Base-by-base conservation (phyloP, 2,329 filamentous ascomycete species). In the Pseudocercospora cruenta region DNA sequence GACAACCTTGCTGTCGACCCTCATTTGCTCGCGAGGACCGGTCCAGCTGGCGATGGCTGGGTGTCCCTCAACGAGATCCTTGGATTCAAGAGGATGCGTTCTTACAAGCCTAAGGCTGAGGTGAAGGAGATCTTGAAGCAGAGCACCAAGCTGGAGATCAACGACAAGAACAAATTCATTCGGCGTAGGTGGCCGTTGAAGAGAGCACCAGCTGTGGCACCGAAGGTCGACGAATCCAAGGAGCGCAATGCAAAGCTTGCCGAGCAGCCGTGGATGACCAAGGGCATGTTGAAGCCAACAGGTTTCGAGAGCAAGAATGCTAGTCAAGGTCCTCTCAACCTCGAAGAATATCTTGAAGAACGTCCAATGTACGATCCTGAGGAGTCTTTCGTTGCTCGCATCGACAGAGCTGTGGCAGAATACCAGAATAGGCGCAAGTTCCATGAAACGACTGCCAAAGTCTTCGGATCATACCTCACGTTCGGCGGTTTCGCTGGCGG, bases 361-460 rank as follows among this genome's bases (percentile, higher is more conserved):
- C 80, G 84, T 21, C 19, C 28, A 36, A 80, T 95, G 24, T 99
- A 97, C 75, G 77, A 87, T 69, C 76, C 80, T 82, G 78, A 80
- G 12, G 77, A 78, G 55, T 62, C 74, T 1, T 81, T 83, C 63
- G 70, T 60, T 66, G 91, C 90, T 63, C 92, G 95, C 55, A 92
- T 98, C 47, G 90, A 97, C 75, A 86, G 89, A 26, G 95, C 92
- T 55, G 91, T 98, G 62, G 89, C 93, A 70, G 90, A 93, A 14
- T 99, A 90, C 80, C 88, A 91, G 68, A 84, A 87, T 39, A 91
- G 89, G 55, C 90, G 94, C 33, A 93, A 91, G 70, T 86, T 97
- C 65, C 86, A 91, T 65, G 78, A 82, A 12, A 82, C 87, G 3
- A 88, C 88, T 24, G 78, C 82, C 4, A 82, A 85, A 19, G 81